Percentiles rank a stretch among this genome's conserved stretches.
Conservation (phyloP, 2,329 filamentous ascomycete genomes). For the Tolypocladium ovalisporum region DNA sequence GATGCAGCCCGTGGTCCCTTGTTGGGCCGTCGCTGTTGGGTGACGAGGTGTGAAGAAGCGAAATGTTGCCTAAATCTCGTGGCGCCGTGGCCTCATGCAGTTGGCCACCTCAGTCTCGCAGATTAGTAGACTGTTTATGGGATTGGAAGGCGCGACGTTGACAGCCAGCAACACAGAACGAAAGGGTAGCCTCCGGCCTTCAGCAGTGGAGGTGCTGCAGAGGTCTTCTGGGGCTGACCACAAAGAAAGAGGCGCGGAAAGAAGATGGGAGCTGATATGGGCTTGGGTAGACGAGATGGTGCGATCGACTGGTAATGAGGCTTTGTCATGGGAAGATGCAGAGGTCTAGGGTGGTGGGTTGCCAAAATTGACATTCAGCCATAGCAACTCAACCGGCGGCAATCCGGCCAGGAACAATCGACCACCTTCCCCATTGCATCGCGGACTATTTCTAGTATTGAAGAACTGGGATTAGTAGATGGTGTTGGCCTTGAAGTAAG, state of each 20-base stretch:
- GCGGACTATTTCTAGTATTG: neutral
- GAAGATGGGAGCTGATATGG: constrained; percentile 1
- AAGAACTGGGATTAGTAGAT: neutral
- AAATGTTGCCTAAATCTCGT: neutral
- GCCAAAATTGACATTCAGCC: neutral
- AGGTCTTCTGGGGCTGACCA: neutral
- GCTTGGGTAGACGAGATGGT: neutral
- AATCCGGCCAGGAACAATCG: neutral
- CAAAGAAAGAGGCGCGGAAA: neutral
- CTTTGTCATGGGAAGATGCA: neutral
- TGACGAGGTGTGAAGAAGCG: neutral
- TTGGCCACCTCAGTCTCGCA: neutral
- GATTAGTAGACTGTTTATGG: neutral
- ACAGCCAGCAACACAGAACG: no score
- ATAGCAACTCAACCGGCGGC: neutral
- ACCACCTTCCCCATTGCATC: neutral
- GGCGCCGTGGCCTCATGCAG: neutral
- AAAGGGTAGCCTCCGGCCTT: neutral
- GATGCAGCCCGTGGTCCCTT: neutral
- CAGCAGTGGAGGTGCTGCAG: neutral
- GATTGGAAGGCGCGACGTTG: neutral
- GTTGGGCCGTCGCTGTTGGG: neutral
- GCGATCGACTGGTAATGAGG: neutral
- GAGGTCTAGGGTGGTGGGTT: neutral
- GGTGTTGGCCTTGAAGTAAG: neutral